These are phyloP conservation scores for Eucalyptus sp. DNA, from an alignment of 345 rosid genomes.

Conservation along the genomic window DNA sequence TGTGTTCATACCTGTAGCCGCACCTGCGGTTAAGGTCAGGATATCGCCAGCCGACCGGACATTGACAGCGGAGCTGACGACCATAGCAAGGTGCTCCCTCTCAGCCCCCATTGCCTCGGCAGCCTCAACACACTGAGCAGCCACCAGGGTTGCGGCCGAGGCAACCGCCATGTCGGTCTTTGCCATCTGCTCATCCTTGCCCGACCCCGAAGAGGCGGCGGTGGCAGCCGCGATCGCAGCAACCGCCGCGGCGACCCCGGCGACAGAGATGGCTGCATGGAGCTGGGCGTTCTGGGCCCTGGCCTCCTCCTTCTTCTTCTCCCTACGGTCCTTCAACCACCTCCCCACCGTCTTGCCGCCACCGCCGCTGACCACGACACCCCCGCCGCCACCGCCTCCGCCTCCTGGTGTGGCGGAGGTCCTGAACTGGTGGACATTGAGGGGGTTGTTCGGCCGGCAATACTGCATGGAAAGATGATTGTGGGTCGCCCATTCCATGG, in stretches of 20 bases:
- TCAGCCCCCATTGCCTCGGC: slow-evolving; percentile 93
- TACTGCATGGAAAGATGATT: slow-evolving; percentile 26
- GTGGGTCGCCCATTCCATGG: neutral
- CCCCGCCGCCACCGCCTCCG: slow-evolving; percentile 6
- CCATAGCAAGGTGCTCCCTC: slow-evolving; percentile 62
- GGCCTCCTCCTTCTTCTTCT: slow-evolving; percentile 82
- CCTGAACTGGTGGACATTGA: slow-evolving; percentile 26
- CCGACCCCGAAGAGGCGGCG: slow-evolving; percentile 41
- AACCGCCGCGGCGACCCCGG: slow-evolving; percentile 77
- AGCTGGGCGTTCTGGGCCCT: slow-evolving; percentile 81
- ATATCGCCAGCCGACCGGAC: slow-evolving; percentile 80
- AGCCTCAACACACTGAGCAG: slow-evolving; percentile 83
- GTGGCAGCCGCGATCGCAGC: slow-evolving; percentile 87
- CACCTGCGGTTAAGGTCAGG: slow-evolving; percentile 82
- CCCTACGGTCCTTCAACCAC: slow-evolving; percentile 74
- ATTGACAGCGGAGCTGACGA: slow-evolving; percentile 78
- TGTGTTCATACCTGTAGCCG: slow-evolving; percentile 54
- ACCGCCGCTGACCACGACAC: slow-evolving; percentile 9
- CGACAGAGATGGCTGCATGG: slow-evolving; percentile 68
- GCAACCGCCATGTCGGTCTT: slow-evolving; percentile 84
- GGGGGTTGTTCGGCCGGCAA: slow-evolving; percentile 32
- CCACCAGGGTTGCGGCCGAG: slow-evolving; percentile 79
- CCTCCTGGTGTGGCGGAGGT: slow-evolving; percentile 10
- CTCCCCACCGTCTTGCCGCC: slow-evolving; percentile 80
- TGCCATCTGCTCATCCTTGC: slow-evolving; percentile 71